These are phyloP conservation scores for Hibiscus syriacus DNA, from an alignment of 345 rosid genomes.

Conservation along the genomic window DNA sequence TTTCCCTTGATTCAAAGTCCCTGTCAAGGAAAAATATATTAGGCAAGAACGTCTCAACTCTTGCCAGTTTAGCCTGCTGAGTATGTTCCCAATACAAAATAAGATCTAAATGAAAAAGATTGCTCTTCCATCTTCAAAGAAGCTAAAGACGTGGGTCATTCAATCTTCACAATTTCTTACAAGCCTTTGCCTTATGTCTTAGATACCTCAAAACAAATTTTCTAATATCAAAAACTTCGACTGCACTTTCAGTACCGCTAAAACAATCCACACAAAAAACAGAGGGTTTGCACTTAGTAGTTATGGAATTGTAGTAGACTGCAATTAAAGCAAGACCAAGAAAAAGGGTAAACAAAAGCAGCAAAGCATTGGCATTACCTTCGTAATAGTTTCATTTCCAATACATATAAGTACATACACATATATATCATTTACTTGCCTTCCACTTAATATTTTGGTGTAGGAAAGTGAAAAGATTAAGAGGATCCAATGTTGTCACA, in stretches of 20 bases:
- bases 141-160: conserved; percentile 6
- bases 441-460: not conserved
- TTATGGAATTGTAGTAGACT: no score
- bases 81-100: not conserved
- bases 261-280: not conserved
- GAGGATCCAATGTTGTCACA: conserved; percentile 12
- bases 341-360: not conserved
- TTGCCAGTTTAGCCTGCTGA: no score
- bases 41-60: no score
- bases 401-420: no score
- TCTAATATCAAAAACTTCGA: not conserved
- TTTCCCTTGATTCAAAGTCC: no score
- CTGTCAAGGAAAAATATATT: no score
- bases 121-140: conserved; percentile 1
- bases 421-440: not conserved
- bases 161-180: conserved; percentile 10
- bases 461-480: conserved; percentile 13
- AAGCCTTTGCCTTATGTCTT: not conserved
- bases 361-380: not conserved
- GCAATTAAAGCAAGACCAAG: no score
- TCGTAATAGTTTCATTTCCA: not conserved
- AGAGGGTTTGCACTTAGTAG: conserved; percentile 10
- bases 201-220: not conserved
- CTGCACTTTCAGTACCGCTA: not conserved
- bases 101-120: conserved; percentile 9